These are phyloP conservation scores for Colletotrichum lindemuthianum DNA, from an alignment of 2,329 filamentous ascomycete species.

Conservation along the genomic window DNA sequence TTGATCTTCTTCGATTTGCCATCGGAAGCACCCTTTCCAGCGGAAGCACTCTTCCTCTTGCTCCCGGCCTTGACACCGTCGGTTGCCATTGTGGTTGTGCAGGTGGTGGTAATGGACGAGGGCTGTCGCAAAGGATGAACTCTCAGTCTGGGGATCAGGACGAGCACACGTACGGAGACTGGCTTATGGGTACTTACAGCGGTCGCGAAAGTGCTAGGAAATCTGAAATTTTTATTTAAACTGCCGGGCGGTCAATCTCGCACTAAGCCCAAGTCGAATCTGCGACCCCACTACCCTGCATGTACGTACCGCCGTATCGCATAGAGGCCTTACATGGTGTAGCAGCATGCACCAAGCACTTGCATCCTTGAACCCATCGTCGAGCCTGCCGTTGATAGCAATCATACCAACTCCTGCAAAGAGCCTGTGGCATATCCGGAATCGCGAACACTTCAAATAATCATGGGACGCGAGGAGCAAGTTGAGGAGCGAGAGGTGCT, in stretches of 20 bases:
- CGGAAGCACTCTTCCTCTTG: conserved; percentile 66
- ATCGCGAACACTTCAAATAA: conserved; percentile 30
- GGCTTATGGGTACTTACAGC: conserved; percentile 17
- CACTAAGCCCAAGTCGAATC: conserved; percentile 31
- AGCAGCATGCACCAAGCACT: background rate
- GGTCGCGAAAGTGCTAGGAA: conserved; percentile 22
- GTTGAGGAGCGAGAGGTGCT: conserved; percentile 96
- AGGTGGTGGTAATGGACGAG: conserved; percentile 16
- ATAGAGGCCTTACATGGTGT: background rate
- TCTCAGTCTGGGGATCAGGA: conserved; percentile 16
- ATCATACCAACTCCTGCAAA: background rate
- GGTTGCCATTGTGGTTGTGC: conserved; percentile 54
- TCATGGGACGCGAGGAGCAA: conserved; percentile 85
- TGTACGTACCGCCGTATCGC: conserved; percentile 30
- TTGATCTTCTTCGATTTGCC: conserved; percentile 63
- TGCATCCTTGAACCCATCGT: background rate
- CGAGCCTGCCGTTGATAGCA: background rate
- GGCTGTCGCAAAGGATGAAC: conserved; percentile 20
- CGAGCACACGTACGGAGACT: conserved; percentile 8
- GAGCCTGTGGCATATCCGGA: too few relatives aligned
- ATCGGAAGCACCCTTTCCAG: conserved; percentile 54
- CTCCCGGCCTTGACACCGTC: conserved; percentile 57
- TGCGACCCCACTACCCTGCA: conserved; percentile 33
- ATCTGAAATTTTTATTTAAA: conserved; percentile 42
- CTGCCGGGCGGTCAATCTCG: conserved; percentile 48